Conservation (phyloP, 805 yeast genomes). For the Lachancea thermotolerans region DNA sequence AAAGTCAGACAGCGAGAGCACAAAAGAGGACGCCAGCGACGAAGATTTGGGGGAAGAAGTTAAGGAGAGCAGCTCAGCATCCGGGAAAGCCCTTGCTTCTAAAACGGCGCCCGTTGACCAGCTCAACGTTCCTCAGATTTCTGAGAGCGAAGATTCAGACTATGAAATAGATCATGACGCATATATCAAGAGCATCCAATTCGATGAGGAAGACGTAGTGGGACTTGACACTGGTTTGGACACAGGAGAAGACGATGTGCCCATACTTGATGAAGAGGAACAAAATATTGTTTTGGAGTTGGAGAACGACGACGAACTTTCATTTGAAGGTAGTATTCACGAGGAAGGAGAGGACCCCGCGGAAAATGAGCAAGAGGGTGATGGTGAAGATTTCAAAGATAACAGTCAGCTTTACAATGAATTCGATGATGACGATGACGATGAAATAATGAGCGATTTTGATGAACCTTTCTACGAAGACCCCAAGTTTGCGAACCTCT, state of each 20-base stretch:
- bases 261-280: slow-evolving; percentile 29
- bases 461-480: slow-evolving; percentile 39
- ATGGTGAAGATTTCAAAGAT: slow-evolving; percentile 8
- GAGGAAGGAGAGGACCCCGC: slow-evolving; percentile 30
- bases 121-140: slow-evolving; percentile 26
- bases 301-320: slow-evolving; percentile 27
- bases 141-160: slow-evolving; percentile 32
- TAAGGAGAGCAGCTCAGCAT: neutral
- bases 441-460: slow-evolving; percentile 30
- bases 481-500: slow-evolving; percentile 31
- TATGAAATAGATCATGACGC: slow-evolving; percentile 30
- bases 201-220: slow-evolving; percentile 29
- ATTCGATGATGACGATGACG: slow-evolving; percentile 28
- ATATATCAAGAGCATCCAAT: slow-evolving; percentile 26
- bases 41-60: slow-evolving; percentile 37
- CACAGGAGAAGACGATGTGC: slow-evolving; percentile 29
- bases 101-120: slow-evolving; percentile 15
- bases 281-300: slow-evolving; percentile 26
- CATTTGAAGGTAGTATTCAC: slow-evolving; percentile 31
- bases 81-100: slow-evolving; percentile 1
- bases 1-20: slow-evolving; percentile 32
- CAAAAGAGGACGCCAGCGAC: slow-evolving; percentile 8
- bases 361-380: slow-evolving; percentile 15
- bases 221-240: slow-evolving; percentile 28
- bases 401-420: slow-evolving; percentile 3